Percentiles rank a stretch among this genome's conserved stretches.
Conservation (phyloP, 176 grass and related monocot genomes). For the Rhynchospora pubera region DNA sequence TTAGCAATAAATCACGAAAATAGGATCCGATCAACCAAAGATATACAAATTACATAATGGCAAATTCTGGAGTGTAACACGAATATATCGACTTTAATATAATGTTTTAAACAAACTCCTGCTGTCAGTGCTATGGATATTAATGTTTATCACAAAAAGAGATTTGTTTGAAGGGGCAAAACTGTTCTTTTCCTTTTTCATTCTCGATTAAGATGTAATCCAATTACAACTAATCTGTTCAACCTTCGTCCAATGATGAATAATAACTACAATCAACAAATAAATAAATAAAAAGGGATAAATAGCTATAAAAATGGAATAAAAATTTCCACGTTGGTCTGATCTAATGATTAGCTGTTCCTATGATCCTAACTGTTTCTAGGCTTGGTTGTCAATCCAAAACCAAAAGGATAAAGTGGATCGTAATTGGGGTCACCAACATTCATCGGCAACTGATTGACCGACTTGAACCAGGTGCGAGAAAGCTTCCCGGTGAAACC, state of each 20-base stretch:
- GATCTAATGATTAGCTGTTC: not conserved
- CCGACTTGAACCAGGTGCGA: slow-evolving; percentile 92
- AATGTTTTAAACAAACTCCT: no score
- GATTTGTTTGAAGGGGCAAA: no score
- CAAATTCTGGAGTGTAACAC: no score
- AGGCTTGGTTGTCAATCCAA: slow-evolving; percentile 56
- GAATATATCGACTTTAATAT: no score
- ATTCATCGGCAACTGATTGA: slow-evolving; percentile 97
- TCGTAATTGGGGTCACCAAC: slow-evolving; percentile 66
- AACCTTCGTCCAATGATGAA: not conserved
- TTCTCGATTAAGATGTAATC: not conserved
- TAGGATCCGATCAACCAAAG: no score
- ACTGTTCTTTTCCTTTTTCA: not conserved
- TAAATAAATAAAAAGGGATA: not conserved
- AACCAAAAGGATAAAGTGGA: slow-evolving; percentile 69
- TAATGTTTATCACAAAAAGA: no score
- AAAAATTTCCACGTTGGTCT: not conserved
- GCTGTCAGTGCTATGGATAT: no score
- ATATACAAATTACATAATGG: no score
- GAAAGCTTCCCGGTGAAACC: slow-evolving; percentile 75
- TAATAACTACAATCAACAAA: not conserved
- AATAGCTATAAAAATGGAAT: slow-evolving; percentile 6
- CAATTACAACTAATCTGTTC: not conserved
- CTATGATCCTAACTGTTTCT: slow-evolving; percentile 7
- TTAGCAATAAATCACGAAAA: not conserved